phyloP scores from a whole-genome alignment of 2,329 filamentous ascomycete genomes.

The Aspergillus hortae region DNA sequence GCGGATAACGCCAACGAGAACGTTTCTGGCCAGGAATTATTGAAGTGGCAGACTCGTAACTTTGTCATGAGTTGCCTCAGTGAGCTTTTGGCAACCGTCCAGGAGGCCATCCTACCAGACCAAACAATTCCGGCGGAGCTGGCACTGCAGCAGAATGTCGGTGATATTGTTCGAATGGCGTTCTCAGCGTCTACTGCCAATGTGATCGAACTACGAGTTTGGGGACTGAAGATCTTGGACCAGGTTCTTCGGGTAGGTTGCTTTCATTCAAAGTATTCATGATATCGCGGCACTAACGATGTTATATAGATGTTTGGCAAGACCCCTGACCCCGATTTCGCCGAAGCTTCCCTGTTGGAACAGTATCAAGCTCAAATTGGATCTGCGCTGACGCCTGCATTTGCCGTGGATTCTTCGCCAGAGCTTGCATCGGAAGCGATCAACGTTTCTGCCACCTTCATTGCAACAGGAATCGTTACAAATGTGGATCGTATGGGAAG shows the following conservation, averaged over 20 bases:
- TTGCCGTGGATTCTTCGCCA: conserved; percentile 91
- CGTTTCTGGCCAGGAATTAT: conserved; percentile 71
- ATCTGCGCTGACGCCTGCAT: conserved; percentile 91
- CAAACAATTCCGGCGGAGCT: conserved; percentile 74
- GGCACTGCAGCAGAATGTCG: conserved; percentile 76
- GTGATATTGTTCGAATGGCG: conserved; percentile 91
- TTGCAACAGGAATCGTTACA: conserved; percentile 93
- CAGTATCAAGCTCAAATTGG: conserved; percentile 99
- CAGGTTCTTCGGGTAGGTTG: conserved; percentile 68
- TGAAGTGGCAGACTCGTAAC: conserved; percentile 92
- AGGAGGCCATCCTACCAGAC: conserved; percentile 72
- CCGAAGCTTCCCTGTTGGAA: conserved; percentile 93
- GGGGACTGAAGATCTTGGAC: conserved; percentile 90
- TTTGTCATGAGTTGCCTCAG: conserved; percentile 89
- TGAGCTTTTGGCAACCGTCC: conserved; percentile 75
- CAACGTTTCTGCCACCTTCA: conserved; percentile 96
- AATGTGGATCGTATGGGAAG: conserved; percentile 98
- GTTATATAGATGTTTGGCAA: conserved; percentile 74
- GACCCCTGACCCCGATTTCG: conserved; percentile 91
- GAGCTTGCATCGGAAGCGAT: conserved; percentile 94
- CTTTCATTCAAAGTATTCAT: background rate
- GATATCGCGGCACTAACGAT: conserved; percentile 2
- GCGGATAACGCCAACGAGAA: conserved; percentile 50
- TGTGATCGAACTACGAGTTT: conserved; percentile 83
- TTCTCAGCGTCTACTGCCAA: conserved; percentile 96